Evolutionary conservation across 768 basidiomycete genomes (phyloP).

Genomic region (Lentinula lateritia): DNA sequence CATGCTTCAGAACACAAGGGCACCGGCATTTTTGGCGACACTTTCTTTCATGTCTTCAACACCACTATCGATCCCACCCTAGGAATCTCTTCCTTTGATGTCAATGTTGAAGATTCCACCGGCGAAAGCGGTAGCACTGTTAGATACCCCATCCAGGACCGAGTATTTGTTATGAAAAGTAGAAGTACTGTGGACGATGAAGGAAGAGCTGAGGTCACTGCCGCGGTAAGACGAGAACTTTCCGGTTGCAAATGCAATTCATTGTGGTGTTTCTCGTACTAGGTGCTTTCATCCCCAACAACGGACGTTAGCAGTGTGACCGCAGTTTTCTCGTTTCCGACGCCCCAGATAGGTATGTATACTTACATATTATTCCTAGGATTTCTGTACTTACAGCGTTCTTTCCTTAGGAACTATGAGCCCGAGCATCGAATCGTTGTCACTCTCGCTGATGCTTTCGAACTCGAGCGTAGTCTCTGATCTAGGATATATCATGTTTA

Average conservation of each 20-base stretch:
- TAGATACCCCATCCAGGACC: background rate
- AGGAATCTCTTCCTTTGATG: conserved; percentile 8
- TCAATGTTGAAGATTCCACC: conserved; percentile 1
- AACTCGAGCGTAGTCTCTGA: background rate
- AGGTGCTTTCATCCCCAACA: background rate
- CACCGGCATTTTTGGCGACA: conserved; percentile 12
- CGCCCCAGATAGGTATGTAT: background rate
- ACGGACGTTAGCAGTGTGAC: background rate
- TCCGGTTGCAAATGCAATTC: too few species aligned
- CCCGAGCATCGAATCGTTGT: background rate
- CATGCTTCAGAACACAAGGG: background rate
- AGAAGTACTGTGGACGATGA: conserved; percentile 1
- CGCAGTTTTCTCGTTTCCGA: background rate
- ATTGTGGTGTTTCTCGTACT: background rate
- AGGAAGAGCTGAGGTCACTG: background rate
- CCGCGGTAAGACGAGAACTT: background rate
- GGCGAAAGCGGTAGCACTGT: background rate
- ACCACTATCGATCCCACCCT: conserved; percentile 2
- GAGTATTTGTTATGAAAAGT: background rate
- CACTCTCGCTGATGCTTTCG: background rate
- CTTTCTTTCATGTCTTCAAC: conserved; percentile 11
- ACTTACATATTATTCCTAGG: background rate
- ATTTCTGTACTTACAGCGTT: background rate
- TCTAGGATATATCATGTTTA: background rate
- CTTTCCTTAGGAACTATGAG: background rate